Evolutionary conservation across 768 basidiomycete genomes (phyloP).

Genomic region (Pleurotus pulmonarius): DNA sequence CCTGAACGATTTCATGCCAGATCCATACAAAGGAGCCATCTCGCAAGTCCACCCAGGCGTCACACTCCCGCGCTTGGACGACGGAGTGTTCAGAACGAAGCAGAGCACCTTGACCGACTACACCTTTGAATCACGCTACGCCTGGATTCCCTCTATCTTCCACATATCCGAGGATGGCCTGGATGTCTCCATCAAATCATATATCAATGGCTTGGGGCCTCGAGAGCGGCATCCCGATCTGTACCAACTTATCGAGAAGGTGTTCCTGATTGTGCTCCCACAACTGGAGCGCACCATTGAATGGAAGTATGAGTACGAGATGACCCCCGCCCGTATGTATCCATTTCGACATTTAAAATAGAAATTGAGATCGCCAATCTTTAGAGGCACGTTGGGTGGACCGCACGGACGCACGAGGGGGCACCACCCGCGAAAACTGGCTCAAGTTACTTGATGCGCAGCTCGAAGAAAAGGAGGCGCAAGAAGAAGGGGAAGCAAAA

Average conservation of each 20-base stretch:
- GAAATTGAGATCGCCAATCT: too few species aligned
- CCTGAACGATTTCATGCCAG: not conserved
- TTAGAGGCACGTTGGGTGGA: too few species aligned
- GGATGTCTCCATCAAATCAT: constrained; percentile 10
- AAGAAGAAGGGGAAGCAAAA: not conserved
- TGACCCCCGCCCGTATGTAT: not conserved
- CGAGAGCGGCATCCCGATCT: constrained; percentile 10
- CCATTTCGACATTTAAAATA: too few species aligned
- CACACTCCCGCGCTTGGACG: not conserved
- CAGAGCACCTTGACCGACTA: not conserved
- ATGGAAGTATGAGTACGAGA: not conserved
- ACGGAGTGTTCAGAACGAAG: not conserved
- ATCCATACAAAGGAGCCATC: constrained; percentile 7
- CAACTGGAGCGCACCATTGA: constrained; percentile 10
- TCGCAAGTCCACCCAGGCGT: not conserved
- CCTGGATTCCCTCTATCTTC: constrained; percentile 15
- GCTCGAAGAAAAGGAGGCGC: not conserved
- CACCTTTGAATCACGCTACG: not conserved
- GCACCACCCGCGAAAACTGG: not conserved
- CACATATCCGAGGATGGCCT: constrained; percentile 9
- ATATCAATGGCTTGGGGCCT: constrained; percentile 16
- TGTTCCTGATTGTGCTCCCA: constrained; percentile 11
- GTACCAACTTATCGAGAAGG: constrained; percentile 13
- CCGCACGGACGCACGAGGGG: not conserved
- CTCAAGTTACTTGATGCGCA: not conserved